Base-by-base conservation (phyloP, 768 basidiomycete genomes). In the Coprinopsis strossmayeri region DNA sequence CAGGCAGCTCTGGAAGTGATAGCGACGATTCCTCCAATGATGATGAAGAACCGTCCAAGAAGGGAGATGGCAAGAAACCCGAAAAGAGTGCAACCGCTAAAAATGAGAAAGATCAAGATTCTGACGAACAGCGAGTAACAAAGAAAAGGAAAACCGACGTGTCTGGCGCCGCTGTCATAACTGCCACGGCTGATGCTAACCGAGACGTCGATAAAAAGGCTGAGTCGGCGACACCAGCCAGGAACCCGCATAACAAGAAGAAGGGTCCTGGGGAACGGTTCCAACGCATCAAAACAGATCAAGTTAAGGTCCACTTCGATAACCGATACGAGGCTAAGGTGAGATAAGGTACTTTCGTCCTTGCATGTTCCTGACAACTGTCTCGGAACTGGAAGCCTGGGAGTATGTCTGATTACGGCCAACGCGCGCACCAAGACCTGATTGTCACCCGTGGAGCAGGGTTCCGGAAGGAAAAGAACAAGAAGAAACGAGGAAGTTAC, bases 381-480 rank as follows among this genome's bases (percentile, higher is more conserved):
- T 41, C 32, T 34, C 13, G 39, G 46, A 21, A 9, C 45, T 17
- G 17, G 13, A 54, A 86, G 88, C 73, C 80, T 2, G 90, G 78
- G 0, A 71, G 72, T 1, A 54, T 54, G 20, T 83, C 83, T 53
- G 96, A 98, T 61, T 99, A 99, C 56, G 95, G 95, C 17, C 84
- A 81, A 25, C 77, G 75, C 47, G 95, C 95, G 0, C 82, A 84
- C 55, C 74, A 77, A 32, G 96, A 98, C 65, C 70, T 99, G 53
- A 86, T 95, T 53, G 88, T 93, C 23, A 98, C 95, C 2, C 80
- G 93, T 1, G 95, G 95, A 2, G 86, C 89, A 41, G 91, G 91
- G 2, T 99, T 99, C 74, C 78, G 92, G 47, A 99, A 98, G 67
- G 95, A 96, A 75, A 99, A 99, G 69, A 97, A 96, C 71, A 99